Conservation (phyloP, 352 stramenopile genomes). For the Phytophthora meadii region DNA sequence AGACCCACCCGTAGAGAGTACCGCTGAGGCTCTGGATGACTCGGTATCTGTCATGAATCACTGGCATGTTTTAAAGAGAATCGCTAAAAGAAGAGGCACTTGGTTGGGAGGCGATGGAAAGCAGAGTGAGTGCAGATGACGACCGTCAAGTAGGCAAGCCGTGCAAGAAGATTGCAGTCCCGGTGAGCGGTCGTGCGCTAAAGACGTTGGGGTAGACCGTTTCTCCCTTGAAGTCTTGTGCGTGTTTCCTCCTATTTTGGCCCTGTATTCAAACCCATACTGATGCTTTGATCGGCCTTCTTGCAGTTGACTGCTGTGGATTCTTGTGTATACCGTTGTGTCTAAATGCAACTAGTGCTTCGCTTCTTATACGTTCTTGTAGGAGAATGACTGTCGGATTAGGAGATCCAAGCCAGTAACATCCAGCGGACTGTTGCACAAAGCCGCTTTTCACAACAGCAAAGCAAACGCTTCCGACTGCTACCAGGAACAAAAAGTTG, state of each 20-base stretch:
- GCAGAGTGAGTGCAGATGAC: slow-evolving; percentile 5
- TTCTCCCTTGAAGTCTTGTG: not conserved
- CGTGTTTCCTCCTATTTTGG: slow-evolving; percentile 1
- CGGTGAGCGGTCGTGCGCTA: slow-evolving; percentile 5
- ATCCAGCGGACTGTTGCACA: slow-evolving; percentile 10
- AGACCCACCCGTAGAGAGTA: slow-evolving; percentile 59
- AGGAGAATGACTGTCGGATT: not conserved
- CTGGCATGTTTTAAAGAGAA: slow-evolving; percentile 14
- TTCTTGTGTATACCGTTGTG: slow-evolving; percentile 10
- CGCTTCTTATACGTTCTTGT: slow-evolving; percentile 5
- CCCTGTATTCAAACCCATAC: too few relatives aligned
- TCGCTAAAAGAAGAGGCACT: not conserved
- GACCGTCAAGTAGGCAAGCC: not conserved
- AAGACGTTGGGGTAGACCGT: slow-evolving; percentile 2
- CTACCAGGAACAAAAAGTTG: too few relatives aligned
- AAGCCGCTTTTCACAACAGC: not conserved
- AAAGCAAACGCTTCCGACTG: not conserved
- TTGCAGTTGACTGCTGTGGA: not conserved
- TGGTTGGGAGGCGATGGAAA: not conserved
- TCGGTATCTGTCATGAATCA: slow-evolving; percentile 42
- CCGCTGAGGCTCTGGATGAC: slow-evolving; percentile 41
- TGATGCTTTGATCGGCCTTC: too few relatives aligned
- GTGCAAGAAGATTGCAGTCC: slow-evolving; percentile 8
- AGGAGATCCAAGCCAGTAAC: not conserved
- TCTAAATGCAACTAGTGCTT: slow-evolving; percentile 1